Percentiles rank a stretch among this genome's conserved stretches.
Conservation (phyloP, 257 asterid genomes). For the Anisodus tanguticus region DNA sequence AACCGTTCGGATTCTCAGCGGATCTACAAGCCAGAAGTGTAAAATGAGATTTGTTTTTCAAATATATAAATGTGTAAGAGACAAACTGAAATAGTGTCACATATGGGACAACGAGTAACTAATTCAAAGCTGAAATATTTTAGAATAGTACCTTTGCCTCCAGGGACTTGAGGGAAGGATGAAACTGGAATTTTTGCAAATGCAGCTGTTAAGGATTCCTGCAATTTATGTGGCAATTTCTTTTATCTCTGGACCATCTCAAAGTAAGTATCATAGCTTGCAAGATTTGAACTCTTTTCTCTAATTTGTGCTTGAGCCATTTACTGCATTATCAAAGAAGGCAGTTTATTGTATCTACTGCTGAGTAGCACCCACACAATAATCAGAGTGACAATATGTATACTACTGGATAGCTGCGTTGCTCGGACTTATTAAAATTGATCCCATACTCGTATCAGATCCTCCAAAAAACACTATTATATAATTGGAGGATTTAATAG, state of each 20-base stretch:
- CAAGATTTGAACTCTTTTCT: constrained; percentile 29
- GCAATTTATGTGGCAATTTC: constrained; percentile 56
- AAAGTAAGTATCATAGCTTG: constrained; percentile 68
- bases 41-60: too few relatives aligned
- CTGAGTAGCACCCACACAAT: not conserved
- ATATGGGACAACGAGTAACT: not conserved
- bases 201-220: constrained; percentile 65
- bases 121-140: not conserved
- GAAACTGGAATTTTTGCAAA: constrained; percentile 70
- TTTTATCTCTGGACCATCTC: constrained; percentile 69
- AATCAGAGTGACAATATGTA: not conserved
- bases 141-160: constrained; percentile 64
- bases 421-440: too few relatives aligned
- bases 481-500: too few relatives aligned
- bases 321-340: not conserved
- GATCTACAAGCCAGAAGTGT: too few relatives aligned
- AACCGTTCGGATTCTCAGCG: too few relatives aligned
- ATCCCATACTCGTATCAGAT: too few relatives aligned
- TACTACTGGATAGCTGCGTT: too few relatives aligned
- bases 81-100: not conserved
- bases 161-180: constrained; percentile 74
- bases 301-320: constrained; percentile 47
- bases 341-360: too few relatives aligned
- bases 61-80: too few relatives aligned
- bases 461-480: too few relatives aligned